Evolutionary conservation across 208 protist species (phyloP).

Genomic region (Leishmania arabica): DNA sequence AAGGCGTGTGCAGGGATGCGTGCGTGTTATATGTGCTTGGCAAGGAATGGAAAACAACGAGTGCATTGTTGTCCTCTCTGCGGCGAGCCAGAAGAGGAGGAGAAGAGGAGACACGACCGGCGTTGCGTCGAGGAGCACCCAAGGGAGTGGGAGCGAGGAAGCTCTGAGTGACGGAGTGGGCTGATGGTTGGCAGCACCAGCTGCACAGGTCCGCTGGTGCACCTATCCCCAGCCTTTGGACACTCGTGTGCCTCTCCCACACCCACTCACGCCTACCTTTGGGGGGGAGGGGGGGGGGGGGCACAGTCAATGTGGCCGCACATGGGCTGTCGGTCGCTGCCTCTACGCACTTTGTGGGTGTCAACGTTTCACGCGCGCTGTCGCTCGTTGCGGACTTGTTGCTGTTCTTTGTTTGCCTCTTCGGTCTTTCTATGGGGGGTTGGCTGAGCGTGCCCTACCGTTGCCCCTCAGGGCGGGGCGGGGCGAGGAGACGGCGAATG

Average conservation of each 20-base stretch:
- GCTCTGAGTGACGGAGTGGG: background rate
- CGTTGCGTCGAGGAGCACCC: background rate
- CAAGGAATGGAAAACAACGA: background rate
- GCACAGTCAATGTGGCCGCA: background rate
- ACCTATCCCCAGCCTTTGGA: background rate
- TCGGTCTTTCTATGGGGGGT: background rate
- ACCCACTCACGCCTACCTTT: background rate
- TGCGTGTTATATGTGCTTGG: background rate
- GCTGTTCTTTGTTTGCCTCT: background rate
- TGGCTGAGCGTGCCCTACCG: background rate
- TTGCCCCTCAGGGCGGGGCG: background rate
- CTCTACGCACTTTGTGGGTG: background rate
- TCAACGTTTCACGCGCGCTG: background rate
- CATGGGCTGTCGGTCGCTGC: background rate
- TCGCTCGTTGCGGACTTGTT: background rate
- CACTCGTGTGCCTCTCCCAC: background rate
- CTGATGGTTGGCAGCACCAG: background rate
- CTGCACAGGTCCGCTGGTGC: background rate
- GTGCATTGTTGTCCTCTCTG: background rate
- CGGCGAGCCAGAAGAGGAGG: background rate
- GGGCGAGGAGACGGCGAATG: background rate
- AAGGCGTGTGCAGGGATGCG: background rate
- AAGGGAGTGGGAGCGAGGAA: background rate
- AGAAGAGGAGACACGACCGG: background rate
- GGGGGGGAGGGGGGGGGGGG: background rate